Evolutionary conservation across 2,329 filamentous ascomycete genomes (phyloP).

Genomic region (Corinectria fuckeliana): DNA sequence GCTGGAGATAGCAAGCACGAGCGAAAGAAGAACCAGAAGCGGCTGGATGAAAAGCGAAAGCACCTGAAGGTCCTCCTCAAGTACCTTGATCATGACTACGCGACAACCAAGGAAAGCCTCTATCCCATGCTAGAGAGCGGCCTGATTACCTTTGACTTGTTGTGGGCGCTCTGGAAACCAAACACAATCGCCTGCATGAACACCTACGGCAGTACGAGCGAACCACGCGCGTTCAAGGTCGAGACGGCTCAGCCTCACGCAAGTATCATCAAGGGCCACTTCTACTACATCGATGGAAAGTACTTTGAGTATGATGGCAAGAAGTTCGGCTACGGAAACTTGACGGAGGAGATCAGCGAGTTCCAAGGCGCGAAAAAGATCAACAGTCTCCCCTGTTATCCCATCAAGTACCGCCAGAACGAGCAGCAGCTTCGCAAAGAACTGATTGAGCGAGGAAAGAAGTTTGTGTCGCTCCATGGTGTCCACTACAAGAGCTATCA

Average conservation of each 20-base stretch:
- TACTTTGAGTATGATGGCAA: slow-evolving; percentile 93
- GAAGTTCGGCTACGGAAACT: slow-evolving; percentile 76
- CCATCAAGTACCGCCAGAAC: slow-evolving; percentile 80
- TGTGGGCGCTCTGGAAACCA: slow-evolving; percentile 91
- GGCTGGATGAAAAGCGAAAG: slow-evolving; percentile 62
- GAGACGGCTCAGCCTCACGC: slow-evolving; percentile 75
- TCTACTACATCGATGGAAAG: slow-evolving; percentile 77
- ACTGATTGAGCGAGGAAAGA: slow-evolving; percentile 82
- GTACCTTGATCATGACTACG: slow-evolving; percentile 84
- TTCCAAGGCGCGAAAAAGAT: slow-evolving; percentile 88
- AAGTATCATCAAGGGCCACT: slow-evolving; percentile 74
- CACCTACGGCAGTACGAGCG: slow-evolving; percentile 77
- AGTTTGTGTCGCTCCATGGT: slow-evolving; percentile 80
- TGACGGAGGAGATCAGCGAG: slow-evolving; percentile 70
- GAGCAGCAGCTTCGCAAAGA: slow-evolving; percentile 67
- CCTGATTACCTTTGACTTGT: slow-evolving; percentile 85
- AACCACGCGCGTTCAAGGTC: slow-evolving; percentile 83
- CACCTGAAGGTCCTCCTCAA: slow-evolving; percentile 76
- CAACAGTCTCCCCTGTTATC: slow-evolving; percentile 77
- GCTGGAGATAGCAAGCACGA: slow-evolving; percentile 58
- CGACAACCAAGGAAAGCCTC: slow-evolving; percentile 76
- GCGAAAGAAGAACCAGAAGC: slow-evolving; percentile 66
- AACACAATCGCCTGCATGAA: slow-evolving; percentile 79
- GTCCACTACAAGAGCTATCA: slow-evolving; percentile 85
- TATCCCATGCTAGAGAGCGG: slow-evolving; percentile 82